Percentiles rank a stretch among this genome's conserved stretches.
These are phyloP conservation scores for Juglanconis sp. DNA, from an alignment of 2,329 filamentous ascomycete species.

Conservation along the genomic window DNA sequence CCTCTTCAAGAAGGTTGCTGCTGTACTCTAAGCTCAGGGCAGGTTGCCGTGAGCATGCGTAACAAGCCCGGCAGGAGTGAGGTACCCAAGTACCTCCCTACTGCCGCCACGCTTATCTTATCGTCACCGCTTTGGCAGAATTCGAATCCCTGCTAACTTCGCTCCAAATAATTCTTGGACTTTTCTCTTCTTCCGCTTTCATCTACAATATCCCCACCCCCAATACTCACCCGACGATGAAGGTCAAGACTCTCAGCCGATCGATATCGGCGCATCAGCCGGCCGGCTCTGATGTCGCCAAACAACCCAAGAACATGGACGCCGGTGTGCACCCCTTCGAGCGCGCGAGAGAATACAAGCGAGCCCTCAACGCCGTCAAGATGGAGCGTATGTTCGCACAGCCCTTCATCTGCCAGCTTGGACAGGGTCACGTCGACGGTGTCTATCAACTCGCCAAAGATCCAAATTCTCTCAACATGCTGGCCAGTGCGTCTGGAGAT, in stretches of 20 bases:
- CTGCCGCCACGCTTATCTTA: slow-evolving; percentile 2
- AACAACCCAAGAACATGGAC: slow-evolving; percentile 44
- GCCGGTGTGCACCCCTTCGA: slow-evolving; percentile 88
- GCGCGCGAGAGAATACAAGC: slow-evolving; percentile 78
- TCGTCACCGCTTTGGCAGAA: not conserved
- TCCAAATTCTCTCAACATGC: slow-evolving; percentile 66
- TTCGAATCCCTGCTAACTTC: not conserved
- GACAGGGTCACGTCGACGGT: slow-evolving; percentile 88
- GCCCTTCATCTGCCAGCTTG: slow-evolving; percentile 78
- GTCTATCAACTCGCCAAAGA: slow-evolving; percentile 80
- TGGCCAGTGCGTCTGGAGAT: slow-evolving; percentile 85
- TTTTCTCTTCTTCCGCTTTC: not conserved
- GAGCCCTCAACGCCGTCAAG: slow-evolving; percentile 74
- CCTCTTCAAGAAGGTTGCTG: slow-evolving; percentile 9
- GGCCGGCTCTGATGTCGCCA: slow-evolving; percentile 28
- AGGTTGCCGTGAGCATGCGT: slow-evolving; percentile 26
- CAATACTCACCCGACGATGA: not conserved
- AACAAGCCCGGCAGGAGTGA: slow-evolving; percentile 22
- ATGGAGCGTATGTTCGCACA: slow-evolving; percentile 83
- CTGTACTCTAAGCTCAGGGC: not conserved
- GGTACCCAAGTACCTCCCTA: not conserved
- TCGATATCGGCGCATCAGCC: slow-evolving; percentile 27
- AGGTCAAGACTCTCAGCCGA: slow-evolving; percentile 32
- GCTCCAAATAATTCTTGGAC: not conserved
- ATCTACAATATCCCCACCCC: not conserved